Evolutionary conservation across 2,329 filamentous ascomycete genomes (phyloP).

Genomic region (Paracoccidioides lutzii): DNA sequence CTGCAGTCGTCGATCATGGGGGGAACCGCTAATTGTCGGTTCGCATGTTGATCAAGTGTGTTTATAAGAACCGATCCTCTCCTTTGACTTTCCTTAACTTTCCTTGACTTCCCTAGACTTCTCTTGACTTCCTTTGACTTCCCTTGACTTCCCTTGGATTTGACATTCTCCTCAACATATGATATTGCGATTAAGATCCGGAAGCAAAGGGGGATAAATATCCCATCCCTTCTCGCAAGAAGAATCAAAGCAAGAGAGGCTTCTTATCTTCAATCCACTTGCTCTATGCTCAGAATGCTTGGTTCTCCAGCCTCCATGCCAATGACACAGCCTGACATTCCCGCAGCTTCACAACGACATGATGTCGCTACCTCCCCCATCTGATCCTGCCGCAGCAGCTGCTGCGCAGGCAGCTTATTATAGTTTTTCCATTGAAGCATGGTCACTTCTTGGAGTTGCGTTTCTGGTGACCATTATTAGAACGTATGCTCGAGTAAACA

Average conservation of each 20-base stretch:
- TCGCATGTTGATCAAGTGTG: too few relatives aligned
- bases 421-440: neutral
- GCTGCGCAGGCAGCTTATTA: neutral
- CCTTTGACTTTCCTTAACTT: too few relatives aligned
- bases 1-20: too few relatives aligned
- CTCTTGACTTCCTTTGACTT: too few relatives aligned
- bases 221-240: neutral
- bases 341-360: neutral
- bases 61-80: too few relatives aligned
- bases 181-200: too few relatives aligned
- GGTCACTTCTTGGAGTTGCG: conserved; percentile 1
- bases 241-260: neutral
- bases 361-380: neutral
- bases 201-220: neutral
- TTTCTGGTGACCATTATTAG: conserved; percentile 21
- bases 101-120: too few relatives aligned
- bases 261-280: neutral
- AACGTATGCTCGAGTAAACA: conserved; percentile 34
- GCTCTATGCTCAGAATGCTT: neutral
- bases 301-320: neutral
- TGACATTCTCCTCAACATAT: too few relatives aligned
- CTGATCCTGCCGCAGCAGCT: neutral
- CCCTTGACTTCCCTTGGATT: too few relatives aligned
- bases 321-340: neutral
- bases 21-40: too few relatives aligned